Evolutionary conservation across 805 yeast species (phyloP).

Genomic region (Sugiyamaella qingdaonensis): DNA sequence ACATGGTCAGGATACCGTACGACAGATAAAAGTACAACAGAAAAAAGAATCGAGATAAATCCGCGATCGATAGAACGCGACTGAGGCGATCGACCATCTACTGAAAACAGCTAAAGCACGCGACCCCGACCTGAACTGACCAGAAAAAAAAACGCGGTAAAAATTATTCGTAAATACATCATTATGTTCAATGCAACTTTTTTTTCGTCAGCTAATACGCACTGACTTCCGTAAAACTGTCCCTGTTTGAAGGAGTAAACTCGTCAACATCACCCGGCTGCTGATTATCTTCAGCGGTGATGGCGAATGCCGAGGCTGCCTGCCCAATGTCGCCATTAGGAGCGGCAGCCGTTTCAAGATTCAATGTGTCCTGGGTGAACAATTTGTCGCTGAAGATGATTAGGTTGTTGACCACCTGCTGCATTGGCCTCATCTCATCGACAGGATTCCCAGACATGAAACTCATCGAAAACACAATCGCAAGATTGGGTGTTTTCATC

Average conservation of each 20-base stretch:
- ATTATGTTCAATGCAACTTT: slow-evolving; percentile 5
- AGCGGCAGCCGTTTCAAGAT: not conserved
- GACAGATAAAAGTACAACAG: no score
- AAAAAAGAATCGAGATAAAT: no score
- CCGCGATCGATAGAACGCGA: no score
- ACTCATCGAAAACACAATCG: slow-evolving; percentile 79
- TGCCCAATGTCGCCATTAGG: not conserved
- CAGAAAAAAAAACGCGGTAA: not conserved
- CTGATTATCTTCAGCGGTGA: slow-evolving; percentile 2
- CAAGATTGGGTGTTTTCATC: slow-evolving; percentile 86
- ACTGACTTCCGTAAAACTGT: slow-evolving; percentile 25
- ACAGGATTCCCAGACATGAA: slow-evolving; percentile 37
- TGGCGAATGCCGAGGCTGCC: slow-evolving; percentile 1
- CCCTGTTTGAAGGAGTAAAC: slow-evolving; percentile 15
- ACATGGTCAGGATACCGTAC: no score
- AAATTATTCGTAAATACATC: slow-evolving; percentile 2
- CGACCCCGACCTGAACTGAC: no score
- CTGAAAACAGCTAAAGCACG: no score
- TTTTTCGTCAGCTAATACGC: slow-evolving; percentile 18
- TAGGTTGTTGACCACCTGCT: slow-evolving; percentile 47
- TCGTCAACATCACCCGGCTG: not conserved
- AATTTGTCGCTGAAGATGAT: slow-evolving; percentile 35
- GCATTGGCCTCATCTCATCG: slow-evolving; percentile 48
- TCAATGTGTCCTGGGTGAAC: slow-evolving; percentile 21
- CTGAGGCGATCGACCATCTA: no score